Base-by-base conservation (phyloP, 2,329 filamentous ascomycete genomes). In the Aspergillus sp. region DNA sequence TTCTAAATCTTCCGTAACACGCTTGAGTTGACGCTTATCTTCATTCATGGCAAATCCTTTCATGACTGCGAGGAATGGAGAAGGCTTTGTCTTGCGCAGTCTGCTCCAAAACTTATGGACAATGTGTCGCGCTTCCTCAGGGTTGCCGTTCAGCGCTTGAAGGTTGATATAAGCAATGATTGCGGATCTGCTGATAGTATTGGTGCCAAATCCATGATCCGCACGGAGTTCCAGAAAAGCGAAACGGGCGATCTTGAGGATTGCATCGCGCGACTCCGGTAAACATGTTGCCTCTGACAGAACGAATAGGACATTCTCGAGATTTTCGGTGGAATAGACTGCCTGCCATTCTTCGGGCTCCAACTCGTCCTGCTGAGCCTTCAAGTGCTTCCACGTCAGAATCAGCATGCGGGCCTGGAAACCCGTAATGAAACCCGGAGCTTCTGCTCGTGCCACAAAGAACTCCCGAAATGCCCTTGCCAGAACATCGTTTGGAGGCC, bases 391-490 rank as follows among this genome's bases (percentile, higher is more conserved):
- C 46, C 88, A 77, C 35, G 88, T 80, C 33, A 73, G 66, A 28
- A 75, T 59, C 13, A 78, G 74, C 53, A 82, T 71, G n/a, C 74
- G 65, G 1, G 86, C 84, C 56, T 93, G 85, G 44, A 34, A 83
- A 75, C 54, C 80, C 73, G 64, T 88, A 81, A 61, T 88, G 58
- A 40, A 74, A 54, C 49, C 75, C 58, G 52, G 70, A 58, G 49
- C 70, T 66, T 55, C 68, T 54, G 45, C 71, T 50, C 65, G 85
- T 77, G 60, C 73, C 12, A 69, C 60, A 54, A 91, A 82, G 51
- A 90, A 83, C 7, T 73, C 68, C 43, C 70, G 73, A 63, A 86
- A 83, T 5, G 86, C 87, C 31, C 77, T 71, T 0, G 80, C 66
- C 2, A 95, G 70, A 30, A 86, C 79, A n/a, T 74, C 63, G 3